Evolutionary conservation across 2,329 filamentous ascomycete genomes (phyloP).

Genomic region (Fusarium aywerte): DNA sequence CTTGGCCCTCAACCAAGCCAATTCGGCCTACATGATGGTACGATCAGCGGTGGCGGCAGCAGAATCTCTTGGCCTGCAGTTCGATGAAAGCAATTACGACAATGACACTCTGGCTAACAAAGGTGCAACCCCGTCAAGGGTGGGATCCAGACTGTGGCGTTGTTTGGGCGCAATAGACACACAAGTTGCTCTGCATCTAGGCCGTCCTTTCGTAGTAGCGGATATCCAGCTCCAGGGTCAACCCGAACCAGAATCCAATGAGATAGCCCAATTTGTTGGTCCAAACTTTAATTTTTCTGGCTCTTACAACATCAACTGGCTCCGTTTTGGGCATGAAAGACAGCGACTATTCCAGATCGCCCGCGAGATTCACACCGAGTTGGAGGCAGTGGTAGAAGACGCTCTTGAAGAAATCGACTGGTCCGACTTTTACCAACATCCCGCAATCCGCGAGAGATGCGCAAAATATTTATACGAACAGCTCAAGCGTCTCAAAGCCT

Average conservation of each 20-base stretch:
- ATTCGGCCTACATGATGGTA: slow-evolving; percentile 34
- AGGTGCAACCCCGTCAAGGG: not conserved
- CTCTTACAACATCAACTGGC: slow-evolving; percentile 33
- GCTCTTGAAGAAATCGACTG: slow-evolving; percentile 26
- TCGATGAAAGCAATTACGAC: not conserved
- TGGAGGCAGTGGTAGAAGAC: slow-evolving; percentile 28
- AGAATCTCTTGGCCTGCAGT: slow-evolving; percentile 37
- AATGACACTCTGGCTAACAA: not conserved
- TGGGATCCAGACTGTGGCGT: slow-evolving; percentile 28
- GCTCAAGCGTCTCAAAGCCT: slow-evolving; percentile 47
- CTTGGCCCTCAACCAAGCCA: slow-evolving; percentile 18
- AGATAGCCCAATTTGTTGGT: slow-evolving; percentile 19
- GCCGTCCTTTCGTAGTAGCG: slow-evolving; percentile 32
- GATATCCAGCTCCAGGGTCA: not conserved
- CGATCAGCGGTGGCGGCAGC: slow-evolving; percentile 33
- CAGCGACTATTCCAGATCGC: slow-evolving; percentile 27
- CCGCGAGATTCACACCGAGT: slow-evolving; percentile 34
- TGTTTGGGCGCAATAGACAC: slow-evolving; percentile 37
- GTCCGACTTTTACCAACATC: slow-evolving; percentile 42
- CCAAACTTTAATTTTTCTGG: slow-evolving; percentile 32
- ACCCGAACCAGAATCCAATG: slow-evolving; percentile 15
- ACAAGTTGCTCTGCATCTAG: slow-evolving; percentile 34
- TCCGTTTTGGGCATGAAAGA: slow-evolving; percentile 37
- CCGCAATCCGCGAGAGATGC: slow-evolving; percentile 42
- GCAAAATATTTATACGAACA: slow-evolving; percentile 45